phyloP scores from a whole-genome alignment of 1,284 basidiomycete species.

The Tremellales sp. region DNA sequence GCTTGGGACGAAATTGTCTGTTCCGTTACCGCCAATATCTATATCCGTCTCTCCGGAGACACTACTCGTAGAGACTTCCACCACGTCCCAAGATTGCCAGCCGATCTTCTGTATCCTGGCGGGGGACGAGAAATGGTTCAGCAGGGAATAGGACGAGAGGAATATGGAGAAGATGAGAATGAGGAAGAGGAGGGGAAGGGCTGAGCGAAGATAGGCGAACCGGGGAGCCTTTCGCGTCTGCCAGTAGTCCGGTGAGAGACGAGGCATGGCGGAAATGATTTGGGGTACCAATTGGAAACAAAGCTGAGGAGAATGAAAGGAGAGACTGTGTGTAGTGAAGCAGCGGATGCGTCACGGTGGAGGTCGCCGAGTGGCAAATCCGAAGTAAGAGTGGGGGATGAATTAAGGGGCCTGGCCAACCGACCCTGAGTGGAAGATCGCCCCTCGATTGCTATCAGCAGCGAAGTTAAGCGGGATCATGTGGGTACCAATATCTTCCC shows the following conservation, averaged over 20 bases:
- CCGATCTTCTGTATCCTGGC: conserved; percentile 69
- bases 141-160: conserved; percentile 48
- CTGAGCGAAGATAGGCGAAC: conserved; percentile 27
- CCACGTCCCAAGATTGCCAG: conserved; percentile 83
- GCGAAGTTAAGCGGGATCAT: too few relatives aligned
- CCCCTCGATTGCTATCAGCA: background rate
- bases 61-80: conserved; percentile 42
- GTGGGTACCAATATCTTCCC: too few relatives aligned
- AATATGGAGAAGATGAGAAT: conserved; percentile 64
- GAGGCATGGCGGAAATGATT: conserved; percentile 14
- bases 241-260: conserved; percentile 21
- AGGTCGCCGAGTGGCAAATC: background rate
- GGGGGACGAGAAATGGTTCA: conserved; percentile 59
- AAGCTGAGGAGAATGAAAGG: background rate
- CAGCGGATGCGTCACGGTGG: background rate
- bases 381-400: background rate
- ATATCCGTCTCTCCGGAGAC: conserved; percentile 51
- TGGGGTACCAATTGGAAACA: too few relatives aligned
- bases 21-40: conserved; percentile 64
- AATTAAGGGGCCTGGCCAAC: background rate
- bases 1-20: conserved; percentile 53
- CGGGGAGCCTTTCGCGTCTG: conserved; percentile 23
- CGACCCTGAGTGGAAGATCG: too few relatives aligned
- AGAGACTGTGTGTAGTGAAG: background rate
- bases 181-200: conserved; percentile 54